Evolutionary conservation across 2,329 filamentous ascomycete species (phyloP).

Genomic region (Helotiales sp.): DNA sequence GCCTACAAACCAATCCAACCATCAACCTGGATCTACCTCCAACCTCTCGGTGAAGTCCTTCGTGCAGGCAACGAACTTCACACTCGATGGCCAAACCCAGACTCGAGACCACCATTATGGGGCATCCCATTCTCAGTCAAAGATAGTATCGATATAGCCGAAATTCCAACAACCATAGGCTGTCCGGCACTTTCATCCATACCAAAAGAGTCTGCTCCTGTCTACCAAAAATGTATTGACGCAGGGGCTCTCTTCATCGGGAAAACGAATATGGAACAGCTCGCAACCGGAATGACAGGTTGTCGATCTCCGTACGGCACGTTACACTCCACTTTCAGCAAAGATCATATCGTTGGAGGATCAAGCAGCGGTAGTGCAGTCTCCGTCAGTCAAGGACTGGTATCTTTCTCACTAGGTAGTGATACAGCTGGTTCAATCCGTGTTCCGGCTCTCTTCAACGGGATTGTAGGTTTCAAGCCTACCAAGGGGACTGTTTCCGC

Average conservation of each 20-base stretch:
- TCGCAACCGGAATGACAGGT: conserved; percentile 52
- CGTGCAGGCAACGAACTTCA: conserved; percentile 42
- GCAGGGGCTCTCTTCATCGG: conserved; percentile 58
- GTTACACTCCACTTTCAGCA: conserved; percentile 47
- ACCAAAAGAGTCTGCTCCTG: conserved; percentile 44
- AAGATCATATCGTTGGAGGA: conserved; percentile 52
- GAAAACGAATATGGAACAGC: conserved; percentile 55
- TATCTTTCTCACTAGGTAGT: conserved; percentile 53
- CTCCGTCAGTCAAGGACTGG: conserved; percentile 49
- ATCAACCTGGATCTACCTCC: conserved; percentile 53
- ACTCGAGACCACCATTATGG: conserved; percentile 48
- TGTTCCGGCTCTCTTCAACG: conserved; percentile 51
- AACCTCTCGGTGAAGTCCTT: conserved; percentile 41
- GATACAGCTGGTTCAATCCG: conserved; percentile 55
- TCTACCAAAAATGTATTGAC: conserved; percentile 47
- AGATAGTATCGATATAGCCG: conserved; percentile 49
- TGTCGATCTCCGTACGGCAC: conserved; percentile 54
- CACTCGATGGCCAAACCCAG: conserved; percentile 39
- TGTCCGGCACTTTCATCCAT: conserved; percentile 48
- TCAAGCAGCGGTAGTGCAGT: conserved; percentile 55
- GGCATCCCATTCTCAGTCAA: conserved; percentile 52
- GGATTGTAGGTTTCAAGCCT: conserved; percentile 47
- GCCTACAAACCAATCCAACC: conserved; percentile 45
- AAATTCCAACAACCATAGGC: conserved; percentile 46
- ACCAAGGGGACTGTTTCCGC: conserved; percentile 51